A percentile compares a stretch with the other conserved stretches of the same genome.
Evolutionary conservation across 768 basidiomycete species (phyloP).

Genomic region (Amanita molliuscula): DNA sequence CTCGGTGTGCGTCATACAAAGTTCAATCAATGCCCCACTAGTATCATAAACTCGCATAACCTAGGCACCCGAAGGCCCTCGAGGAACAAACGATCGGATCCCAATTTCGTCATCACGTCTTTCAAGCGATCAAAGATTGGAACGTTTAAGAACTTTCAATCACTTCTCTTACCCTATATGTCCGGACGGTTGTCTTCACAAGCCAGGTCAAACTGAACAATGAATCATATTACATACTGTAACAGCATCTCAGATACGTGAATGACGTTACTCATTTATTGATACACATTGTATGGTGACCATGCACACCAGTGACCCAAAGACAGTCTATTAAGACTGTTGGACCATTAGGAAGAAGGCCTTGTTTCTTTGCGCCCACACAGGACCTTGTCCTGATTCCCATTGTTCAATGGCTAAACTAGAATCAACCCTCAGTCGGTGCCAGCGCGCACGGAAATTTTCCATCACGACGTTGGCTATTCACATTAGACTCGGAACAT

Average conservation of each 20-base stretch:
- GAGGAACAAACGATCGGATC: slow-evolving; percentile 3
- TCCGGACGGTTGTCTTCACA: not conserved
- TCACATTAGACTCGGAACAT: not conserved
- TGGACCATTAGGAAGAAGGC: not conserved
- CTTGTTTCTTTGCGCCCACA: not conserved
- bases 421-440: not conserved
- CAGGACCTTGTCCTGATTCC: not conserved
- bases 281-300: not conserved
- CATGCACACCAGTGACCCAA: not conserved
- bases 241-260: not conserved
- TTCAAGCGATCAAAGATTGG: not conserved
- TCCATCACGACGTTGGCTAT: not conserved
- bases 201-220: not conserved
- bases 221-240: slow-evolving; percentile 1
- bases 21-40: not conserved
- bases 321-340: not conserved
- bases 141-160: not conserved
- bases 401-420: not conserved
- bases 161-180: not conserved
- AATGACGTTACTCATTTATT: not conserved
- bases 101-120: not conserved
- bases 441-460: not conserved
- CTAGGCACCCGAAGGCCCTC: not conserved
- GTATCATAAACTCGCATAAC: not conserved
- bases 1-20: slow-evolving; percentile 1